phyloP scores from a whole-genome alignment of 306 rosid genomes.

The Cicer chorassanicum region DNA sequence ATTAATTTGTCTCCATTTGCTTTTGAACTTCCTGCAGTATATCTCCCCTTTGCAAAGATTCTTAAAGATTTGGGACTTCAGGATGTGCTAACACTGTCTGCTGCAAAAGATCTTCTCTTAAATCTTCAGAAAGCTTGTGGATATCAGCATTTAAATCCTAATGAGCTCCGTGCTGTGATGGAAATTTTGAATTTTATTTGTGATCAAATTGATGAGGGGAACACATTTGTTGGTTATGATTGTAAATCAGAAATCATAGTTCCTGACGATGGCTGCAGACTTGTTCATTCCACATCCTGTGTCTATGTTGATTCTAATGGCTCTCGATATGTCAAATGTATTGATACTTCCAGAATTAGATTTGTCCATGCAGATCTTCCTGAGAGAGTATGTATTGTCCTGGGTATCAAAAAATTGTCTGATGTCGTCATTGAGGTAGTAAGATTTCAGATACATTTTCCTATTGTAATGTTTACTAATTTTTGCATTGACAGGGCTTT shows the following conservation, averaged over 20 bases:
- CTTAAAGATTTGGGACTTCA: conserved; percentile 93
- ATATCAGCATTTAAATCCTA: conserved; percentile 91
- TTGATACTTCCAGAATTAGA: conserved; percentile 82
- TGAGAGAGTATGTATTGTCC: conserved; percentile 70
- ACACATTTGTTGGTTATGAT: conserved; percentile 48
- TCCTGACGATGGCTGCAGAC: conserved; percentile 96
- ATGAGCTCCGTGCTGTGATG: conserved; percentile 95
- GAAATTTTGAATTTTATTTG: conserved; percentile 84
- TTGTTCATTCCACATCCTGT: conserved; percentile 84
- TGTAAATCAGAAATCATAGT: conserved; percentile 80
- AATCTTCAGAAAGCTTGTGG: conserved; percentile 89
- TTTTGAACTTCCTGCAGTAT: conserved; percentile 84
- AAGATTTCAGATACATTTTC: conserved; percentile 37
- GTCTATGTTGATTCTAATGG: conserved; percentile 87
- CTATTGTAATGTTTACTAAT: conserved; percentile 26
- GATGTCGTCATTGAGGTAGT: conserved; percentile 87
- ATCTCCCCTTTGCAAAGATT: conserved; percentile 84
- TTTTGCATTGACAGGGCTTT: conserved; percentile 25
- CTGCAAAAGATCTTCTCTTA: conserved; percentile 82
- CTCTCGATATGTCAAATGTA: conserved; percentile 78
- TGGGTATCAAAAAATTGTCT: conserved; percentile 81
- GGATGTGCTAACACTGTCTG: conserved; percentile 72
- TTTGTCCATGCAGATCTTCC: conserved; percentile 91
- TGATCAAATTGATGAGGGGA: conserved; percentile 63
- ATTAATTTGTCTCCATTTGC: conserved; percentile 95